Percentiles rank a stretch among this genome's conserved stretches.
Evolutionary conservation across 2,329 filamentous ascomycete species (phyloP).

Genomic region (Raffaelea ambrosiae): DNA sequence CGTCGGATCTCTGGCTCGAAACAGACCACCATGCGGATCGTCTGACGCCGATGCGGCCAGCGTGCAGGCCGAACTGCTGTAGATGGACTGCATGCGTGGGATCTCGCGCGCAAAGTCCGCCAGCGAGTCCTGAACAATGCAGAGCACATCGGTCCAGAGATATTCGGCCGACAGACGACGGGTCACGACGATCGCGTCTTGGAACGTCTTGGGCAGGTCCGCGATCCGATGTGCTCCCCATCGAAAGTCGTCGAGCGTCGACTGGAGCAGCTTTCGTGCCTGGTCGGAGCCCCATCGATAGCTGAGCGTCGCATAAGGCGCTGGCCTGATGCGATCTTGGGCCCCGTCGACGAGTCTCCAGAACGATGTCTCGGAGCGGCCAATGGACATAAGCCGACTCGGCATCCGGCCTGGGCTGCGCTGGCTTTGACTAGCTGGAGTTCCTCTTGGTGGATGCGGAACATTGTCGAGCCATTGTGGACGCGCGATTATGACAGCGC

Average conservation of each 20-base stretch:
- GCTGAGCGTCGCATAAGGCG: background rate
- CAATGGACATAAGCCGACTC: too few relatives aligned
- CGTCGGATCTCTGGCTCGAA: too few relatives aligned
- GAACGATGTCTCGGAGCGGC: too few relatives aligned
- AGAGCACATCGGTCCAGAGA: constrained; percentile 15
- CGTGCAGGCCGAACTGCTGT: constrained; percentile 8
- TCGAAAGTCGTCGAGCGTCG: background rate
- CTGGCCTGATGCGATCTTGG: too few relatives aligned
- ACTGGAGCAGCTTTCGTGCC: background rate
- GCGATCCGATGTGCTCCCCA: background rate
- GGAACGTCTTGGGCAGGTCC: constrained; percentile 8
- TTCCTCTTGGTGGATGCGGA: too few relatives aligned
- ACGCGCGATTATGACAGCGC: too few relatives aligned
- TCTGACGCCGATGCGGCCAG: constrained; percentile 8
- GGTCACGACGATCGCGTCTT: constrained; percentile 10
- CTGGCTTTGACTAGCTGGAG: too few relatives aligned
- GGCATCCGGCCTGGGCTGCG: too few relatives aligned
- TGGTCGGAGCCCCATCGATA: background rate
- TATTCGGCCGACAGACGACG: constrained; percentile 7
- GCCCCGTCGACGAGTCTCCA: too few relatives aligned
- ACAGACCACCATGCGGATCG: background rate
- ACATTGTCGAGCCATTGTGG: too few relatives aligned
- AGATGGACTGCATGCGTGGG: constrained; percentile 12
- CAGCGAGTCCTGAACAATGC: constrained; percentile 12
- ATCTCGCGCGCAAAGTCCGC: constrained; percentile 13